Percentiles rank a stretch among this genome's conserved stretches.
Conservation (phyloP, 1,139 yeast species). For the Debaryomyces coudertii region DNA sequence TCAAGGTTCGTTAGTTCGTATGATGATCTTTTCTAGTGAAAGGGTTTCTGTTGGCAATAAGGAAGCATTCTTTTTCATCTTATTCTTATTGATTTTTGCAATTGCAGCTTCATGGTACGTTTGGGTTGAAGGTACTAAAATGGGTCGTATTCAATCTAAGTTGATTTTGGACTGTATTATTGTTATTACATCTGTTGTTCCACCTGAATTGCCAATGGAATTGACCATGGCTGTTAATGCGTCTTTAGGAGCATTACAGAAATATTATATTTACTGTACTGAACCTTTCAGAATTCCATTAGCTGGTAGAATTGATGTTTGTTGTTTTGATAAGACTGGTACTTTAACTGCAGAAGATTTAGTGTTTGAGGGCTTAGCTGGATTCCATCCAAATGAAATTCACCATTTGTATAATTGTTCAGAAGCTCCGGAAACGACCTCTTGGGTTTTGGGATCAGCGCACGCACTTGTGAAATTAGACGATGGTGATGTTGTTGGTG, state of each 20-base stretch:
- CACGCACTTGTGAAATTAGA: constrained; percentile 93
- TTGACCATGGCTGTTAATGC: constrained; percentile 96
- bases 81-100: constrained; percentile 88
- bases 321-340: constrained; percentile 98
- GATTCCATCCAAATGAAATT: constrained; percentile 59
- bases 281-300: constrained; percentile 98
- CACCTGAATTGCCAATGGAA: constrained; percentile 99
- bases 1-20: constrained; percentile 96
- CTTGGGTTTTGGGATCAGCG: constrained; percentile 86
- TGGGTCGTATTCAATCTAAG: constrained; percentile 95
- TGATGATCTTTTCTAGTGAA: constrained; percentile 96
- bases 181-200: constrained; percentile 96
- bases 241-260: constrained; percentile 83
- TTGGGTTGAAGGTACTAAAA: constrained; percentile 95
- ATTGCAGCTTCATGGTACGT: constrained; percentile 97
- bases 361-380: constrained; percentile 95
- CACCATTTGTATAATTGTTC: constrained; percentile 61
- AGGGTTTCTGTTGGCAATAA: constrained; percentile 95
- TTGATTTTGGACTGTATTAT: constrained; percentile 92
- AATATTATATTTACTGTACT: constrained; percentile 91
- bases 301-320: constrained; percentile 97
- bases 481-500: constrained; percentile 98
- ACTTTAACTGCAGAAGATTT: constrained; percentile 96
- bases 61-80: constrained; percentile 90
- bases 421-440: constrained; percentile 66